These are phyloP conservation scores for Euphorbia peplus DNA, from an alignment of 345 rosid genomes.

Conservation along the genomic window DNA sequence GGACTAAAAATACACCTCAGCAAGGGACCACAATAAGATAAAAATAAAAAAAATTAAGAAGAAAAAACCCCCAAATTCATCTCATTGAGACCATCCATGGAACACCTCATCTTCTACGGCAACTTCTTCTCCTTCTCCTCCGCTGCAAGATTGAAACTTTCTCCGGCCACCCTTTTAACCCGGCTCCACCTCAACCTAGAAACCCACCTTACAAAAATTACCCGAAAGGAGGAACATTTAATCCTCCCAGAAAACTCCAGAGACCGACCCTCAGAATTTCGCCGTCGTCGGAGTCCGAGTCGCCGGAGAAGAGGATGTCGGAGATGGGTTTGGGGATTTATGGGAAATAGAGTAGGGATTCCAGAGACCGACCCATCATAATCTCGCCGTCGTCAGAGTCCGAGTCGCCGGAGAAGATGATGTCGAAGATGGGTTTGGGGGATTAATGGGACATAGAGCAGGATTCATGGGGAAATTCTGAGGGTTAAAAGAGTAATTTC, in stretches of 20 bases:
- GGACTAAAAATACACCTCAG: no score
- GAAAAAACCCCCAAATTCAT: background rate
- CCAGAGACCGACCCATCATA: no score
- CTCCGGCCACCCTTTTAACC: slow-evolving; percentile 5
- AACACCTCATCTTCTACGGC: slow-evolving; percentile 8
- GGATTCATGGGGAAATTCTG: no score
- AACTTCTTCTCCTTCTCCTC: background rate
- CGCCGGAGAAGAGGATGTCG: slow-evolving; percentile 20
- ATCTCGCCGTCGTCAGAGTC: no score
- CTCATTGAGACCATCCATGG: slow-evolving; percentile 13
- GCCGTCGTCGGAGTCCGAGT: no score
- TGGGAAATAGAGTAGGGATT: background rate
- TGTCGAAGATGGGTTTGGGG: no score
- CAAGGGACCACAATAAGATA: no score
- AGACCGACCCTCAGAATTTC: background rate
- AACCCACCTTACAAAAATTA: slow-evolving; percentile 24
- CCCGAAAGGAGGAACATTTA: slow-evolving; percentile 6
- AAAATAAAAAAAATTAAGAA: no score
- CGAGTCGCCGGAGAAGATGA: no score
- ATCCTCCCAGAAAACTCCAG: background rate
- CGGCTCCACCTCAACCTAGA: slow-evolving; percentile 21
- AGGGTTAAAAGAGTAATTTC: no score
- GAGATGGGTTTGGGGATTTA: slow-evolving; percentile 19
- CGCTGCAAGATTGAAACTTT: background rate
- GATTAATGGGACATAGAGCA: no score